Conservation (phyloP, 2,329 filamentous ascomycete species). For the Sporothrix luriei region DNA sequence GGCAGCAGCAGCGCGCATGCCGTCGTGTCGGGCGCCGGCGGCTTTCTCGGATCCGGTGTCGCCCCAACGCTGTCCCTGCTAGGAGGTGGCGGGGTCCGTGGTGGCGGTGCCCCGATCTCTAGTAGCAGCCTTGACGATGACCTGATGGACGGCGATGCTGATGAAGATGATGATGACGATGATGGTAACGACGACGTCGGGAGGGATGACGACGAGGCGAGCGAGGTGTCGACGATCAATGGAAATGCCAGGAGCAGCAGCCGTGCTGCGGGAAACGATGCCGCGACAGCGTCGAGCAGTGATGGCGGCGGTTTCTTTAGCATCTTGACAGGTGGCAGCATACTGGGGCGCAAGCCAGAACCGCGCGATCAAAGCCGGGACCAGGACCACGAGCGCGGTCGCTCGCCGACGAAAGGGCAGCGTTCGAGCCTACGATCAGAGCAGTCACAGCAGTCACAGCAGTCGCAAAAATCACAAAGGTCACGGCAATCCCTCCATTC, state of each 20-base stretch:
- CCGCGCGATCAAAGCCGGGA: conserved; percentile 45
- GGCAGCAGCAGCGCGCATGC: conserved; percentile 33
- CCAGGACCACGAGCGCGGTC: conserved; percentile 23
- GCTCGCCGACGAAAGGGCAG: conserved; percentile 8
- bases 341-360: conserved; percentile 45
- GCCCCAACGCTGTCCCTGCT: conserved; percentile 32
- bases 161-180: conserved; percentile 46
- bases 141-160: conserved; percentile 37
- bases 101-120: conserved; percentile 38
- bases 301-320: conserved; percentile 60
- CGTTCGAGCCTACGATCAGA: conserved; percentile 32
- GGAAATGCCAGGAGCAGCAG: conserved; percentile 24
- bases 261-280: background rate
- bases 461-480: background rate
- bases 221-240: conserved; percentile 39
- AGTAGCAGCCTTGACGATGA: background rate
- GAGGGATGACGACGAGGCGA: conserved; percentile 46
- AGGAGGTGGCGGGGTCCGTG: conserved; percentile 40
- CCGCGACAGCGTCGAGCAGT: background rate
- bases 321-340: conserved; percentile 65
- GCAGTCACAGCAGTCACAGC: conserved; percentile 1
- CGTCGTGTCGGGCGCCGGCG: conserved; percentile 42
- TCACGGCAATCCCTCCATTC: conserved; percentile 6
- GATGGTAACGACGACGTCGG: conserved; percentile 36
- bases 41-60: conserved; percentile 24